phyloP scores from a whole-genome alignment of 202 grass and related monocot genomes.

The Panicum virgatum region DNA sequence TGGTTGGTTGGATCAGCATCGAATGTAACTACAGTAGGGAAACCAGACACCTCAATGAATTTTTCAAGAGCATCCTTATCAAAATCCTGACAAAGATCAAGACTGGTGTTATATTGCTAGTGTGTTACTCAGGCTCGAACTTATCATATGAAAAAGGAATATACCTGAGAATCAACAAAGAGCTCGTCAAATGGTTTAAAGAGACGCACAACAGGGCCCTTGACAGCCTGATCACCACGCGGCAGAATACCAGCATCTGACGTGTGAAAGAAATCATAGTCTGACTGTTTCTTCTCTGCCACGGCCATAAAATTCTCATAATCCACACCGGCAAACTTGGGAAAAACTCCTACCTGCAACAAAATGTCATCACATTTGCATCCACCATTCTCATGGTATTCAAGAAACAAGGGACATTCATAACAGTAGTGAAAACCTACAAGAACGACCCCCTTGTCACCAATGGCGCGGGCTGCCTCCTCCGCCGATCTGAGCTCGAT shows the following conservation, averaged over 20 bases:
- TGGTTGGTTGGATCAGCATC: conserved; percentile 64
- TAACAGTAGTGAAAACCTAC: conserved; percentile 53
- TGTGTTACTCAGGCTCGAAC: background rate
- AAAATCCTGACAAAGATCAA: conserved; percentile 60
- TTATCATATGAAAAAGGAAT: conserved; percentile 3
- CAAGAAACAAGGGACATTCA: background rate
- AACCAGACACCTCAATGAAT: conserved; percentile 77
- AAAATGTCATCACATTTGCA: conserved; percentile 10
- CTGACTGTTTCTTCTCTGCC: conserved; percentile 62
- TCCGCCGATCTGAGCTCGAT: conserved; percentile 56
- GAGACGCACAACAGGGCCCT: conserved; percentile 66
- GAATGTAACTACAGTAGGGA: conserved; percentile 66
- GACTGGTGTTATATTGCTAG: conserved; percentile 6
- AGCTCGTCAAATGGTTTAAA: conserved; percentile 98
- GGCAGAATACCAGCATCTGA: conserved; percentile 64
- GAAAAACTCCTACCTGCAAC: conserved; percentile 78
- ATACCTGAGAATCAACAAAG: conserved; percentile 79
- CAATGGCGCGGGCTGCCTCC: conserved; percentile 38
- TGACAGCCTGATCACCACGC: conserved; percentile 47
- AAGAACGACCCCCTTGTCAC: conserved; percentile 65
- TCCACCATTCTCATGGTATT: background rate
- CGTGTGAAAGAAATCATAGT: conserved; percentile 87
- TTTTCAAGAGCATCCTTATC: conserved; percentile 64
- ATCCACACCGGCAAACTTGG: conserved; percentile 66
- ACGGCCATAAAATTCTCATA: conserved; percentile 70